Evolutionary conservation across 1,284 basidiomycete genomes (phyloP), one percentile per base, ranked within the genome.

Genomic region (Ceratobasidium papillatum): DNA sequence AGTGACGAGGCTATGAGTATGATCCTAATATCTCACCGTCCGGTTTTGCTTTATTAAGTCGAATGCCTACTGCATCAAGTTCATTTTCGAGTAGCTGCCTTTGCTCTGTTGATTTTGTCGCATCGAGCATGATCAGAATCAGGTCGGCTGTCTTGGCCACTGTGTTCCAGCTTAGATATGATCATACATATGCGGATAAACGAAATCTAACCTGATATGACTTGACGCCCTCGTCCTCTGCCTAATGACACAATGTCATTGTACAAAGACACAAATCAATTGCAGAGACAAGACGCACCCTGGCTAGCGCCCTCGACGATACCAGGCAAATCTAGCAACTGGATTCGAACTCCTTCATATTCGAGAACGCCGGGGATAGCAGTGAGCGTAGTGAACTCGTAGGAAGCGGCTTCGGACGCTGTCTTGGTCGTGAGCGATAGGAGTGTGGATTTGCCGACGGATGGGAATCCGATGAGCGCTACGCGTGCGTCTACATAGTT

Each of bases 291-390:
- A 22, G 58, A 17, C 75, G 45, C 51, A 84, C 91, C 92, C 85
- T 95, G 93, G 78, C 94, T 94, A 7, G 97, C 96, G 56, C 96
- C 97, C 83, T 99, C 96, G 27, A 99, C 95, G 80, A 99, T 99
- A 83, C 97, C 75, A 1, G 97, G 97, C 74, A 99, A 84, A 89
- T 99, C 97, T 34, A 98, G 88, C 59, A 99, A 87, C 81, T 98
- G 96, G 75, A 98, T 95, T 56, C 94, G 88, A 14, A 95, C 95
- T 34, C 96, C 96, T 81, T 96, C 90, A 80, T 98, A 93, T 80
- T 98, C 95, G 27, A 98, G 88, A 25, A 96, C 97, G 75, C 96
- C 96, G 51, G 96, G 81, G 87, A 77, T 80, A 91, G 75, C 93
- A 19, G 95, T 96, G 45, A 96, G 86, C 2, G 94, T 97, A 0